Base-by-base conservation (phyloP, 768 basidiomycete genomes). In the Russula sp. region DNA sequence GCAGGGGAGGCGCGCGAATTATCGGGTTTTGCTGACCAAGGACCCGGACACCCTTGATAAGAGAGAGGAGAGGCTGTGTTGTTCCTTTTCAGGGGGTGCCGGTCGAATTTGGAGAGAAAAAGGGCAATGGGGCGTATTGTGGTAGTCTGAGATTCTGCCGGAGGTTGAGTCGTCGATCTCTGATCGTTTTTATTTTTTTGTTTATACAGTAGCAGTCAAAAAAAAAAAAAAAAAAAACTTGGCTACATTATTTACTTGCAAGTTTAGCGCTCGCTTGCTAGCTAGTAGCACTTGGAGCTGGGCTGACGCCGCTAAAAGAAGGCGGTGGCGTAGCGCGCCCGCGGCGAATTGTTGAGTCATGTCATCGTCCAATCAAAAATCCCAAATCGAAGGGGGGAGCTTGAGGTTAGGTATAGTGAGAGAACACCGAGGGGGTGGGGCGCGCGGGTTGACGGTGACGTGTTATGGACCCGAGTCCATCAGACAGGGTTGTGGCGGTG, bases 151-250 rank as follows among this genome's bases (percentile, higher is more conserved):
- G 53, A 35, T 56, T 49, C 39, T 50, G 22, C 39, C 60, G 41
- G n/a, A 36, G 42, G 58, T 59, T 29, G 25, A 3, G 25, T 29
- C 25, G 25, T 29, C 58, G 58, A 58, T 51, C 58, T 58, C 18
- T 49, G 53, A 55, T 55, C 53, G 53, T 32, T 38, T n/a, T n/a
- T n/a, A n/a, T n/a, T n/a, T n/a, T n/a, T n/a, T n/a, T 29, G 25
- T 29, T 29, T 29, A 29, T 29, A n/a, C n/a, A n/a, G n/a, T n/a
- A 29, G 25, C 25, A 29, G 25, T n/a, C 25, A 29, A 29, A 29
- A 29, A 29, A 29, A n/a, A n/a, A n/a, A n/a, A n/a, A n/a, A n/a
- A n/a, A n/a, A n/a, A n/a, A n/a, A n/a, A n/a, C n/a, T n/a, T n/a
- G n/a, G n/a, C n/a, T n/a, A n/a, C n/a, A n/a, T n/a, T n/a, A n/a